phyloP scores from a whole-genome alignment of 495 filamentous ascomycete genomes.

The Cercophora newfieldiana region DNA sequence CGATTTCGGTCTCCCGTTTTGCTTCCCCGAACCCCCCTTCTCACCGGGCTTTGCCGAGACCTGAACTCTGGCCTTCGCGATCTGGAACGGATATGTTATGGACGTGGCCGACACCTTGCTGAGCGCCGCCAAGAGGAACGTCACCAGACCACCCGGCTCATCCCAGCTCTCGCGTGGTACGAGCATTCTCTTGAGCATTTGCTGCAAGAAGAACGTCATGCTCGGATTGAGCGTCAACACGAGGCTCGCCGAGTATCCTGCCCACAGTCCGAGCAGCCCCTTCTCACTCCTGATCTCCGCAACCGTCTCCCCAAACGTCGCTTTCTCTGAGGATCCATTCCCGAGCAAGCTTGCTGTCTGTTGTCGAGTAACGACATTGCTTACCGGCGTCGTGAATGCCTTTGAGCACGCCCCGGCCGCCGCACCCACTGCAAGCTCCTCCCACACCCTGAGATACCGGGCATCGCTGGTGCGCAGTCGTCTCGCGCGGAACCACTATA shows the following conservation, averaged over 20 bases:
- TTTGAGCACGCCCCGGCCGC: conserved; percentile 76
- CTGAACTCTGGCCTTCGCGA: conserved; percentile 78
- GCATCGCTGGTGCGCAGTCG: conserved; percentile 43
- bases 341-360: conserved; percentile 63
- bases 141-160: conserved; percentile 47
- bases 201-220: conserved; percentile 82
- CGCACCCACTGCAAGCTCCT: conserved; percentile 77
- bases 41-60: conserved; percentile 39
- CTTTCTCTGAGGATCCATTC: conserved; percentile 8
- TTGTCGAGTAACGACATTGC: conserved; percentile 80
- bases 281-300: conserved; percentile 66
- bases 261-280: conserved; percentile 81
- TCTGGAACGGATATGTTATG: conserved; percentile 83
- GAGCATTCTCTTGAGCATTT: conserved; percentile 60
- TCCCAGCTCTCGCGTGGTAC: conserved; percentile 52
- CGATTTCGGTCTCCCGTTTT: not conserved
- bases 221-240: conserved; percentile 84
- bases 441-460: conserved; percentile 60
- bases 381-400: conserved; percentile 75
- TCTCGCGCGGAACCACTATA: conserved; percentile 52
- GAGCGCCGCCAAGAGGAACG: conserved; percentile 72
- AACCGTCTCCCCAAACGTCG: conserved; percentile 60
- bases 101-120: conserved; percentile 78
- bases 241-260: conserved; percentile 80
- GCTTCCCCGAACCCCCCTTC: conserved; percentile 19